These are phyloP conservation scores for Antitrichia curtipendula DNA, from an alignment of 225 moss, liverwort and hornwort genomes.

Conservation along the genomic window DNA sequence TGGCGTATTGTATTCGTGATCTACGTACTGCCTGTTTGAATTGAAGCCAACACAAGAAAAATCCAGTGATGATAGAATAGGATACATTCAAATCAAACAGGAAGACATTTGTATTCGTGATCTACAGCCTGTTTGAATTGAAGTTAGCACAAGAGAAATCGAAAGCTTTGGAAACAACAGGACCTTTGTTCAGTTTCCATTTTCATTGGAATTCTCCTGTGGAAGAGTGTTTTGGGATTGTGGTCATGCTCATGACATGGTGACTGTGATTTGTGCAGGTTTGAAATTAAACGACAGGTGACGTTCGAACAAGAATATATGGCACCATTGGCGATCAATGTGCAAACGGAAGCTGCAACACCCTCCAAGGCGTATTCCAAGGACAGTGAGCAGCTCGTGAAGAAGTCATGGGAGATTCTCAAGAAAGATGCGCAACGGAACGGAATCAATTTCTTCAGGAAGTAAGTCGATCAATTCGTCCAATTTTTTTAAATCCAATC, in stretches of 20 bases:
- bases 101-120: too few relatives aligned
- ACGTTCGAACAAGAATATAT: neutral
- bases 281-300: neutral
- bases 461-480: neutral
- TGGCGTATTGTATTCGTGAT: neutral
- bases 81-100: too few relatives aligned
- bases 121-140: too few relatives aligned
- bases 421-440: conserved; percentile 28
- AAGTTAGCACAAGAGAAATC: neutral
- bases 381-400: conserved; percentile 23
- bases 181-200: neutral
- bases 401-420: conserved; percentile 40
- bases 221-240: neutral
- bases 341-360: neutral
- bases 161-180: neutral
- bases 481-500: neutral
- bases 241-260: neutral
- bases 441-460: conserved; percentile 29
- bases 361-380: neutral
- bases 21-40: neutral
- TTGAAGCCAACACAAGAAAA: neutral
- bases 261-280: neutral
- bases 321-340: neutral
- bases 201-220: neutral
- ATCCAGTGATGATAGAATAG: too few relatives aligned